Conservation (phyloP, 2,329 filamentous ascomycete genomes). For the Domatiomyces globalis region DNA sequence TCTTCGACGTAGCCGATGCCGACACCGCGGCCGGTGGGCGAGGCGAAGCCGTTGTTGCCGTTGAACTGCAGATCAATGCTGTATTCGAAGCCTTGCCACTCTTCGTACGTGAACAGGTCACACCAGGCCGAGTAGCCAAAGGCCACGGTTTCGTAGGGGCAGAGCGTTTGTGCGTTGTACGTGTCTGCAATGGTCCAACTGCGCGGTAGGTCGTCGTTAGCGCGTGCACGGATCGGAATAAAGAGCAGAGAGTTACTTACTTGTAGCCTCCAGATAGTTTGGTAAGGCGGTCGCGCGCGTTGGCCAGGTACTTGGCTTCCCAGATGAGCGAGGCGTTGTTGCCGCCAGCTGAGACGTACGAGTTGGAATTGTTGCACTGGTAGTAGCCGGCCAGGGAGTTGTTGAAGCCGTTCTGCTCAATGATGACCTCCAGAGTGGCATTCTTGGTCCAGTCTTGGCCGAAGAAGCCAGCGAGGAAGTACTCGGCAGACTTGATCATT, state of each 20-base stretch:
- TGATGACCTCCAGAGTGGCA: conserved; percentile 57
- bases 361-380: conserved; percentile 49
- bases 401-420: conserved; percentile 51
- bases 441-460: conserved; percentile 60
- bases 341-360: conserved; percentile 35
- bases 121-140: conserved; percentile 61
- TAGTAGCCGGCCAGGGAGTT: conserved; percentile 54
- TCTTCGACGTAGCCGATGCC: conserved; percentile 55
- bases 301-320: conserved; percentile 49
- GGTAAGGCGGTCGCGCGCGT: conserved; percentile 48
- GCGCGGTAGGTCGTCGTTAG: background rate
- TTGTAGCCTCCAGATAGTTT: conserved; percentile 42
- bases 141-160: conserved; percentile 64
- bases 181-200: conserved; percentile 48
- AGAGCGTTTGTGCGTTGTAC: conserved; percentile 53
- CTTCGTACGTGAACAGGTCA: conserved; percentile 57
- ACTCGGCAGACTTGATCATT: conserved; percentile 63
- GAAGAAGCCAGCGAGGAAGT: conserved; percentile 68
- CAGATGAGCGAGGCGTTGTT: conserved; percentile 44
- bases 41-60: conserved; percentile 44
- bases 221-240: background rate
- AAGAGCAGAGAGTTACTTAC: background rate
- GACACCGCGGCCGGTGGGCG: conserved; percentile 49
- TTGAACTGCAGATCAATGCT: conserved; percentile 53
- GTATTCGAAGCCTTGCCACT: conserved; percentile 62